Base-by-base conservation (phyloP, 164 flowering plant species). In the Nelumbo lutea region DNA sequence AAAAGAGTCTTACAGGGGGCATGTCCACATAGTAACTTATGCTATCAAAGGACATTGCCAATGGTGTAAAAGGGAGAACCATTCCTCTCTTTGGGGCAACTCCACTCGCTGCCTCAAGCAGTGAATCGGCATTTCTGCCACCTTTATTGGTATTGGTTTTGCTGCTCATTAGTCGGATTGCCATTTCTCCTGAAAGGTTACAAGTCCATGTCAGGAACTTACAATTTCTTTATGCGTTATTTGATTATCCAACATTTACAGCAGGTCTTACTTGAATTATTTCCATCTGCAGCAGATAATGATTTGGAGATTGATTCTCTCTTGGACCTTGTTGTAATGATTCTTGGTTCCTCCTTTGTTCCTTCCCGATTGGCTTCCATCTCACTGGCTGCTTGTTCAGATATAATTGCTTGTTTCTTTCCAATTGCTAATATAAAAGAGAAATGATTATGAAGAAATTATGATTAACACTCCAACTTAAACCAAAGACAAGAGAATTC, bases 31-130 rank as follows among this genome's bases (percentile, higher is more conserved):
- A 93, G 82, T 96, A 96, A 47, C 83, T 88, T 6, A 96, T 86
- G 38, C 61, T 74, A 53, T 92, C 90, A 48, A 96, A 96, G 38
- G 96, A 87, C 99, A 96, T 96, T 39, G 98, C 85, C 7, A 93
- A 85, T 11, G 97, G 98, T 64, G 82, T 75, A 68, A 96, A 96
- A 4, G 99, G 99, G 63, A 96, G 93, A 74, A 96, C 87, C 98
- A 96, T 96, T 78, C 99, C 99, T 86, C 88, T 86, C 83, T 86
- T 89, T 6, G 95, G 84, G 65, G 87, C 84, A 63, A 88, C 84
- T 8, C 87, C 96, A 39, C 70, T 74, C 3, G 86, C 85, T 5
- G 75, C 74, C 50, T 83, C 92, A 13, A 84, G 78, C 62, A 72
- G 15, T 5, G 82, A 67, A 76, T 84, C 84, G 10, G 72, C 76